Conservation (phyloP, 2,329 filamentous ascomycete genomes). For the Neophaeococcomyces aloes region DNA sequence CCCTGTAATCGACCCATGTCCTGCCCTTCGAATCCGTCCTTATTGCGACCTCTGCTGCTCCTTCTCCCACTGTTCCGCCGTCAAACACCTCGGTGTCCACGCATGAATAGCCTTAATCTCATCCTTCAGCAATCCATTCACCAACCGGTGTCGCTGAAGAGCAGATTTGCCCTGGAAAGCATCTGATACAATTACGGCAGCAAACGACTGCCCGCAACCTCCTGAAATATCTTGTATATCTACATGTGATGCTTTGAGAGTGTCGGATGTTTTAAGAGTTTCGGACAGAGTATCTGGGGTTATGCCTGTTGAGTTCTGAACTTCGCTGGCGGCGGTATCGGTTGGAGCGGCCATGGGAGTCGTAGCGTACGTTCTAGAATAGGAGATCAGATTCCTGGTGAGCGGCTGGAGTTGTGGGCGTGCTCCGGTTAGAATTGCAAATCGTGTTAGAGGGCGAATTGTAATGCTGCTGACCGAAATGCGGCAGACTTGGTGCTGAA, state of each 20-base stretch:
- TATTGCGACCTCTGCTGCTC: constrained; percentile 38
- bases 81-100: constrained; percentile 90
- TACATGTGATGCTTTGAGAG: constrained; percentile 65
- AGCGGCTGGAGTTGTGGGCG: neutral
- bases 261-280: constrained; percentile 50
- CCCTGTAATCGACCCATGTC: neutral
- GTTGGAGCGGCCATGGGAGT: constrained; percentile 26
- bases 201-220: constrained; percentile 61
- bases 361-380: constrained; percentile 20
- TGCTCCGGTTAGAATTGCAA: neutral
- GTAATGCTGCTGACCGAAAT: constrained; percentile 4
- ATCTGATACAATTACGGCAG: constrained; percentile 59
- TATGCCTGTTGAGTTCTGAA: constrained; percentile 49
- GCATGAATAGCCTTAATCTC: constrained; percentile 89
- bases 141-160: constrained; percentile 74
- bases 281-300: constrained; percentile 61
- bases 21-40: no score
- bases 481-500: neutral
- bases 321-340: constrained; percentile 16
- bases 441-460: neutral
- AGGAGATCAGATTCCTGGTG: neutral
- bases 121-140: constrained; percentile 70
- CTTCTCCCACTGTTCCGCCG: constrained; percentile 76
- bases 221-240: constrained; percentile 87
- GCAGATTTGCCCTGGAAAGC: constrained; percentile 62